Percentiles rank a stretch among this genome's conserved stretches.
These are phyloP conservation scores for Novymonas esmeraldas DNA, from an alignment of 208 protist genomes.

Conservation along the genomic window DNA sequence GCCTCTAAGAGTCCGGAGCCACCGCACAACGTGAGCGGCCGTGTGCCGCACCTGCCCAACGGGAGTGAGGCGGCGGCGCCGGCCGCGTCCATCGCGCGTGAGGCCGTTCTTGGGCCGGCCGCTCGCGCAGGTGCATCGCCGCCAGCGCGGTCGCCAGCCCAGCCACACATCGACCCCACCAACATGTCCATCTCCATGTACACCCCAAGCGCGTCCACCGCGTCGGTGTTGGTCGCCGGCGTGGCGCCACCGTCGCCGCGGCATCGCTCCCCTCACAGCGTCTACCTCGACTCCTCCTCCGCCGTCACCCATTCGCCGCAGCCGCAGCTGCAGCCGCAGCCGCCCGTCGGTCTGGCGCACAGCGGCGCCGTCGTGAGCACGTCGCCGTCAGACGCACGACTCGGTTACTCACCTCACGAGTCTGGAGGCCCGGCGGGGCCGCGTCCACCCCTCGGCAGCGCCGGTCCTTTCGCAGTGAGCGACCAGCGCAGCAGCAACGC, in stretches of 20 bases:
- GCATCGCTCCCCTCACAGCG: not conserved
- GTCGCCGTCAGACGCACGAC: slow-evolving; percentile 4
- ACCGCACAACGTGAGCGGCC: not conserved
- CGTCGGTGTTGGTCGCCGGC: not conserved
- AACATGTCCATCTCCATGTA: slow-evolving; percentile 1
- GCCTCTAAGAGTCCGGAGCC: not conserved
- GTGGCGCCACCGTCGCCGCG: not conserved
- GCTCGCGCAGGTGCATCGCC: not conserved
- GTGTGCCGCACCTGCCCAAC: too few relatives aligned
- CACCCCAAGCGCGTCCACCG: not conserved
- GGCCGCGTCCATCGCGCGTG: not conserved
- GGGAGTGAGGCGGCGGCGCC: too few relatives aligned
- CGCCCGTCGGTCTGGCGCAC: slow-evolving; percentile 9
- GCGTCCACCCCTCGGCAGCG: not conserved
- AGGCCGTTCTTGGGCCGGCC: not conserved
- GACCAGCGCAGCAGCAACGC: slow-evolving; percentile 10
- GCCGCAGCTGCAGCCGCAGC: slow-evolving; percentile 5
- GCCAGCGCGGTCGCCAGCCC: not conserved
- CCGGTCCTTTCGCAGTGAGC: not conserved
- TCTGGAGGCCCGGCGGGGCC: slow-evolving; percentile 11
- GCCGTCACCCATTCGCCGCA: not conserved
- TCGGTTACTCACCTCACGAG: slow-evolving; percentile 8
- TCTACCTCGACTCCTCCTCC: not conserved
- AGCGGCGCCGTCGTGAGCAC: not conserved
- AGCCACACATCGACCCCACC: not conserved